Evolutionary conservation across 2,329 filamentous ascomycete genomes (phyloP).

Genomic region (Cadophora luteo-olivacea): DNA sequence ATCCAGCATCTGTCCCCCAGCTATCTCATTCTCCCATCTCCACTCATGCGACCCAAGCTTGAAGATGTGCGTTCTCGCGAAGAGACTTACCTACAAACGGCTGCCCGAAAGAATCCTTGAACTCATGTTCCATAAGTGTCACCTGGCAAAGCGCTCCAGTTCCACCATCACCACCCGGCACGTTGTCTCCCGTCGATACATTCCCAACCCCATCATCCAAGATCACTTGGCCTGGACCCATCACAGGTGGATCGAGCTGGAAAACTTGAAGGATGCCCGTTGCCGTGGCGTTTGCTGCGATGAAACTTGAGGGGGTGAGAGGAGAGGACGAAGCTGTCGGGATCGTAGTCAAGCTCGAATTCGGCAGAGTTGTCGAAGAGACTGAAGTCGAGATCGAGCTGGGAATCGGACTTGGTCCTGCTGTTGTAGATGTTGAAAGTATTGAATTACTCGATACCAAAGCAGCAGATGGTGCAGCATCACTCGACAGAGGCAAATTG

Average conservation of each 20-base stretch:
- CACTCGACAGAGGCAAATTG: neutral
- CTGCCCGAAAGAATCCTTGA: neutral
- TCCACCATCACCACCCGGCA: neutral
- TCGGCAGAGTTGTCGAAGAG: no score
- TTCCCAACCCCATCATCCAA: neutral
- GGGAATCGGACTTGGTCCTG: neutral
- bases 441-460: neutral
- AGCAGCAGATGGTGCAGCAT: neutral
- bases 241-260: neutral
- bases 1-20: no score
- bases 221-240: neutral
- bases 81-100: neutral
- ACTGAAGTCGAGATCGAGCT: no score
- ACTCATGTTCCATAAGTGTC: neutral
- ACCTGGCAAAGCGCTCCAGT: neutral
- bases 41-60: no score
- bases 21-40: no score
- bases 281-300: neutral
- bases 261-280: neutral
- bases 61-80: no score
- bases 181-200: neutral
- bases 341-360: no score
- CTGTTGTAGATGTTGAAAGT: no score
- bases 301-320: neutral
- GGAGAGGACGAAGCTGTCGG: neutral